Evolutionary conservation across 768 basidiomycete genomes (phyloP).

Genomic region (Phylloporus scabripes): DNA sequence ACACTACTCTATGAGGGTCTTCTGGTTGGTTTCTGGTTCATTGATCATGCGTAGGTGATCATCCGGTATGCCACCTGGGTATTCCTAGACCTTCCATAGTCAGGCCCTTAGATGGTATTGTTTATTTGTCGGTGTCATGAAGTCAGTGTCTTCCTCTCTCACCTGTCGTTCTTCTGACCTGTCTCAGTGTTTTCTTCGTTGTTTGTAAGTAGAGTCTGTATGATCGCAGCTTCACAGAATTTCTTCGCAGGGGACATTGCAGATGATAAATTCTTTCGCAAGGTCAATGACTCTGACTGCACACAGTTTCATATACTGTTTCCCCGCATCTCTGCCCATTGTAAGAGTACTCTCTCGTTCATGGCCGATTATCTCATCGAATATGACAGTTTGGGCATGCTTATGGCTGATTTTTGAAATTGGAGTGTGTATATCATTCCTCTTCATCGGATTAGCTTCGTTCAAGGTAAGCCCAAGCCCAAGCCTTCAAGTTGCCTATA

Average conservation of each 20-base stretch:
- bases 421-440: slow-evolving; percentile 68
- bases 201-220: slow-evolving; percentile 55
- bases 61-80: neutral
- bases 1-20: slow-evolving; percentile 80
- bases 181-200: slow-evolving; percentile 69
- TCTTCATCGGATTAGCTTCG: slow-evolving; percentile 71
- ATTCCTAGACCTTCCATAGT: slow-evolving; percentile 33
- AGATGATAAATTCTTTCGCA: slow-evolving; percentile 93
- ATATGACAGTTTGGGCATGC: slow-evolving; percentile 67
- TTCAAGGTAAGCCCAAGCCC: slow-evolving; percentile 59
- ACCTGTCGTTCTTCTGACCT: slow-evolving; percentile 4
- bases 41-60: slow-evolving; percentile 74
- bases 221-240: neutral
- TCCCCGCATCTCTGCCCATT: slow-evolving; percentile 64
- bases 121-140: slow-evolving; percentile 79
- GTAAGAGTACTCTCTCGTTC: slow-evolving; percentile 35
- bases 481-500: neutral
- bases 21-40: slow-evolving; percentile 92
- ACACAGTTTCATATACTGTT: slow-evolving; percentile 81
- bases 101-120: slow-evolving; percentile 82
- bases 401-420: slow-evolving; percentile 82
- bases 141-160: slow-evolving; percentile 43
- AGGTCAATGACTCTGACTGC: slow-evolving; percentile 89
- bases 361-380: slow-evolving; percentile 1
- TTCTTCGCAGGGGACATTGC: slow-evolving; percentile 74